Base-by-base conservation (phyloP, 345 rosid genomes). In the Nephelium lappaceum region DNA sequence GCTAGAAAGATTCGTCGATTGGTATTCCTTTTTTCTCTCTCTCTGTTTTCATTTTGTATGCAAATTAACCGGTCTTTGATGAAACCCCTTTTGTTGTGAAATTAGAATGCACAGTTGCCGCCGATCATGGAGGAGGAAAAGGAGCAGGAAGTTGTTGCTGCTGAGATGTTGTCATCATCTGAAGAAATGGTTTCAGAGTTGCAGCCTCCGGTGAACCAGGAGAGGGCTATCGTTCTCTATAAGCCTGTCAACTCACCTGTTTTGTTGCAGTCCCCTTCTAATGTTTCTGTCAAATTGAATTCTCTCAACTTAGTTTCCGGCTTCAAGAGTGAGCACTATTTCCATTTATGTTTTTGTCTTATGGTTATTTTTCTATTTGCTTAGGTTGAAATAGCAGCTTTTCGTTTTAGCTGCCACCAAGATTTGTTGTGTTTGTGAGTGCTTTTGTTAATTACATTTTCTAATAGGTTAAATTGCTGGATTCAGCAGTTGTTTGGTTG, bases 1-100 rank as follows among this genome's bases (percentile, higher is more conserved):
- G 93, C 95, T 49, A 79, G 84, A 21, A 94, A 93, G 83, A 91
- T 91, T 80, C 95, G 96, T 69, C 94, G 97, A 23, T 84, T 93
- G 91, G 98, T 93, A 80, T 0, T 38, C 11, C 6, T 2, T 11
- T 5, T 18, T 10, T 24, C 24, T 4, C n/a, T n/a, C n/a, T n/a
- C 58, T 62, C 49, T 43, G 67, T 64, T 62, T 67, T 67, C 21
- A 5, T 53, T 2, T 53, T 60, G 25, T 21, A 19, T 8, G 1
- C 51, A 45, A 31, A 31, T 16, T 10, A 45, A 53, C n/a, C 16
- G 18, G 58, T 6, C 6, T 16, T 53, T 53, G 21, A 53, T 53
- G 58, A 53, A 31, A 31, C 36, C 36, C 36, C 8, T 19, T 16
- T 21, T 45, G 64, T 31, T 62, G 63, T 2, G 36, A 31, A 31